Conservation (phyloP, 2,329 filamentous ascomycete genomes). For the Penicillium sp. region DNA sequence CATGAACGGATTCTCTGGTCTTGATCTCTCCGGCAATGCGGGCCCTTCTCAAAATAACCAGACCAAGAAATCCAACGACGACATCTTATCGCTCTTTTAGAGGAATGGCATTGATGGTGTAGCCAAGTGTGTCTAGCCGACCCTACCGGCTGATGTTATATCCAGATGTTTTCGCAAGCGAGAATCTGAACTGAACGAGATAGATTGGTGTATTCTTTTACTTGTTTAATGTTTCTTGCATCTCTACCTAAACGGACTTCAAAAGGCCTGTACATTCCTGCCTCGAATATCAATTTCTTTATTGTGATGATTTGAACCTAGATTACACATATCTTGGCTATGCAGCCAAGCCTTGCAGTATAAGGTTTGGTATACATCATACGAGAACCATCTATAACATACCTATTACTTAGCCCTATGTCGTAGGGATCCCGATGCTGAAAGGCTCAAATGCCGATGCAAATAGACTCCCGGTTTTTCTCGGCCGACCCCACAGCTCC, state of each 20-base stretch:
- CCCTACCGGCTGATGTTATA: conserved; percentile 17
- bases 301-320: background rate
- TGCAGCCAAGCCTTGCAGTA: background rate
- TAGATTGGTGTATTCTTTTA: conserved; percentile 24
- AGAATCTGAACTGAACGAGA: conserved; percentile 25
- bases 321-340: background rate
- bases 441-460: background rate
- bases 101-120: conserved; percentile 7
- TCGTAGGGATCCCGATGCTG: background rate
- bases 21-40: conserved; percentile 66
- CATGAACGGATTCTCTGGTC: conserved; percentile 77
- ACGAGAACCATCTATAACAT: background rate
- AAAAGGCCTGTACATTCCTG: conserved; percentile 25
- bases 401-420: background rate
- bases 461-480: background rate
- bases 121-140: conserved; percentile 6
- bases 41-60: conserved; percentile 27
- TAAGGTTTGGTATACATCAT: background rate
- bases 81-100: conserved; percentile 58
- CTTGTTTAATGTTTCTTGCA: conserved; percentile 24
- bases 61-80: conserved; percentile 55
- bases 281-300: conserved; percentile 7
- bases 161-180: conserved; percentile 27
- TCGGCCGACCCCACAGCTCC: conserved; percentile 1
- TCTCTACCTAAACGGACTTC: conserved; percentile 15